A percentile compares a stretch with the other conserved stretches of the same genome.
Evolutionary conservation across 139 green algal species (phyloP).

Genomic region (Chlorella vulgaris): DNA sequence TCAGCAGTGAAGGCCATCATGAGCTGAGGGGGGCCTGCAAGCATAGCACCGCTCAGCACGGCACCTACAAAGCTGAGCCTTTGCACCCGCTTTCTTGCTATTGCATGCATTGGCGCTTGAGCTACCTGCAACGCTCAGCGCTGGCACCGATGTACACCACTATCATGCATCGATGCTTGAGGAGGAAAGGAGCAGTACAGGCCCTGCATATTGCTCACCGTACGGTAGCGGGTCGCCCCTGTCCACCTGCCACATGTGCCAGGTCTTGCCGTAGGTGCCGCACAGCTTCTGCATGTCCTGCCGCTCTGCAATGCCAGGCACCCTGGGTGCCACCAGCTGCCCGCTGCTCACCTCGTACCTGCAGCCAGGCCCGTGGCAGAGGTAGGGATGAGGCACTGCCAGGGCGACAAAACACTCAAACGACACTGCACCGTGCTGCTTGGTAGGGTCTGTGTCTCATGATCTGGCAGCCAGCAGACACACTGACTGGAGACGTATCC

Average conservation of each 20-base stretch:
- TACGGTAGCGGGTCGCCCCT: conserved; percentile 67
- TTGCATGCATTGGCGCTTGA: too few relatives aligned
- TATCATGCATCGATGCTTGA: too few relatives aligned
- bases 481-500: too few relatives aligned
- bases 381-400: not conserved
- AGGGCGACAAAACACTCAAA: too few relatives aligned
- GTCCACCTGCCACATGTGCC: conserved; percentile 80
- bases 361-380: not conserved
- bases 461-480: too few relatives aligned
- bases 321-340: conserved; percentile 46
- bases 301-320: conserved; percentile 53
- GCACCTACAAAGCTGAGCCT: not conserved
- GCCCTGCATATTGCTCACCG: conserved; percentile 42
- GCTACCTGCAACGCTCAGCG: not conserved
- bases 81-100: not conserved
- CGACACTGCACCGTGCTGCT: too few relatives aligned
- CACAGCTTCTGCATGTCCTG: conserved; percentile 56
- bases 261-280: conserved; percentile 70
- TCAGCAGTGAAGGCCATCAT: conserved; percentile 75
- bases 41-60: not conserved
- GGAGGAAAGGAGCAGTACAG: not conserved
- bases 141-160: not conserved
- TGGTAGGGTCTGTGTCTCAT: too few relatives aligned
- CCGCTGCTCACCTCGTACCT: conserved; percentile 70
- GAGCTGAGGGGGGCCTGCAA: conserved; percentile 65